A percentile compares a stretch with the other conserved stretches of the same genome.
Evolutionary conservation across 768 basidiomycete species (phyloP).

Genomic region (Boletus patriciae): DNA sequence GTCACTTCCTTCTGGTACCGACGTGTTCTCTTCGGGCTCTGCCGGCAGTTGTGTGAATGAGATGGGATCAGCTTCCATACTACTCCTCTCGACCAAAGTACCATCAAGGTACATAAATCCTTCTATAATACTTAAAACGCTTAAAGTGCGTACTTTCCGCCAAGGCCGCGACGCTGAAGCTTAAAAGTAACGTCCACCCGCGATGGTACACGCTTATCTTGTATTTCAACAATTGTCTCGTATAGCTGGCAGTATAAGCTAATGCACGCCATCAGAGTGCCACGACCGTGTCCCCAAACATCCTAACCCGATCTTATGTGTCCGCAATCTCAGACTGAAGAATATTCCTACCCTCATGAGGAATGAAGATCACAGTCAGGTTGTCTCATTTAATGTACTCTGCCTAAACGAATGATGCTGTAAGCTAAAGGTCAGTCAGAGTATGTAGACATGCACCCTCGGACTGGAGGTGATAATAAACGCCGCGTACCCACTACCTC

Average conservation of each 20-base stretch:
- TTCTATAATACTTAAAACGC: background rate
- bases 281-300: background rate
- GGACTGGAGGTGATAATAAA: no score
- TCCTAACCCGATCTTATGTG: background rate
- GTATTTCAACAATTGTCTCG: background rate
- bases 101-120: no score
- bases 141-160: background rate
- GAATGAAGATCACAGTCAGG: background rate
- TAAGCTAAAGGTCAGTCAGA: background rate
- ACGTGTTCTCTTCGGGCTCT: slow-evolving; percentile 58
- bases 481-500: no score
- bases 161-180: background rate
- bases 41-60: slow-evolving; percentile 49
- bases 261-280: background rate
- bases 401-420: background rate
- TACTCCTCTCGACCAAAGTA: background rate
- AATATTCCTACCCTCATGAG: background rate
- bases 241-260: background rate
- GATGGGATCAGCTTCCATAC: slow-evolving; percentile 45
- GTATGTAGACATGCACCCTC: background rate
- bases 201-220: background rate
- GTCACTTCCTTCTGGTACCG: slow-evolving; percentile 76
- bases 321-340: background rate
- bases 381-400: background rate
- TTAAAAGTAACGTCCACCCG: background rate